These are phyloP conservation scores for Tetracladium marchalianum DNA, from an alignment of 495 filamentous ascomycete genomes.

Conservation along the genomic window DNA sequence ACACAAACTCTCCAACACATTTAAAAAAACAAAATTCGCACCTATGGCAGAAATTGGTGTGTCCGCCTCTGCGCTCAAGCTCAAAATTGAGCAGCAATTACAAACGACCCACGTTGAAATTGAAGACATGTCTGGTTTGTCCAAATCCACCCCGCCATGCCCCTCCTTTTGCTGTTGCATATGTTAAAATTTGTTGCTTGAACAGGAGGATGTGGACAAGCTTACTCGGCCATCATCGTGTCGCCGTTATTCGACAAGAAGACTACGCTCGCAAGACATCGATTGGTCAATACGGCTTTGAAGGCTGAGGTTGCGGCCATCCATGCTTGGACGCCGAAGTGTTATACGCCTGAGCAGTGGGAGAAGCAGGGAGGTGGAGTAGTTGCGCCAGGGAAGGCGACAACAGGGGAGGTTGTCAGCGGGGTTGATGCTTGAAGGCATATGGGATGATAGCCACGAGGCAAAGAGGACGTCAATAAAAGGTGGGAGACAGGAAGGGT, in stretches of 20 bases:
- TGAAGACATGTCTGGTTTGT: slow-evolving; percentile 81
- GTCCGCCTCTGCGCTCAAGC: slow-evolving; percentile 56
- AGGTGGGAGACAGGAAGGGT: neutral
- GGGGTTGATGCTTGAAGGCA: slow-evolving; percentile 15
- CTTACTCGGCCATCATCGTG: slow-evolving; percentile 86
- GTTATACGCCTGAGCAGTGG: slow-evolving; percentile 92
- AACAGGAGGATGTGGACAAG: slow-evolving; percentile 86
- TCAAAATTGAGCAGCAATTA: slow-evolving; percentile 61
- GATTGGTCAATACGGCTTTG: slow-evolving; percentile 77
- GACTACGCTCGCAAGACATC: slow-evolving; percentile 76
- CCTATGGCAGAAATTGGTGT: slow-evolving; percentile 50
- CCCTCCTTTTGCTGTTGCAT: slow-evolving; percentile 2
- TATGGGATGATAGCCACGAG: neutral
- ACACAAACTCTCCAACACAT: slow-evolving; percentile 7
- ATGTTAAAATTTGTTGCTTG: neutral
- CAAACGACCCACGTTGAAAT: slow-evolving; percentile 82
- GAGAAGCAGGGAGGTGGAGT: slow-evolving; percentile 41
- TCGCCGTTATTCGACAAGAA: slow-evolving; percentile 81
- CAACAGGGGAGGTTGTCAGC: slow-evolving; percentile 16
- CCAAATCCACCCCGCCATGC: slow-evolving; percentile 1
- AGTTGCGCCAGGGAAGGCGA: slow-evolving; percentile 18
- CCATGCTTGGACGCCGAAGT: slow-evolving; percentile 98
- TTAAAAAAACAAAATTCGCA: slow-evolving; percentile 17
- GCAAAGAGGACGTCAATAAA: neutral
- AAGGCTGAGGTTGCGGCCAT: slow-evolving; percentile 92